Evolutionary conservation across 441 rosid genomes (phyloP), one percentile per base, ranked within the genome.

Genomic region (Croton laevigatus): DNA sequence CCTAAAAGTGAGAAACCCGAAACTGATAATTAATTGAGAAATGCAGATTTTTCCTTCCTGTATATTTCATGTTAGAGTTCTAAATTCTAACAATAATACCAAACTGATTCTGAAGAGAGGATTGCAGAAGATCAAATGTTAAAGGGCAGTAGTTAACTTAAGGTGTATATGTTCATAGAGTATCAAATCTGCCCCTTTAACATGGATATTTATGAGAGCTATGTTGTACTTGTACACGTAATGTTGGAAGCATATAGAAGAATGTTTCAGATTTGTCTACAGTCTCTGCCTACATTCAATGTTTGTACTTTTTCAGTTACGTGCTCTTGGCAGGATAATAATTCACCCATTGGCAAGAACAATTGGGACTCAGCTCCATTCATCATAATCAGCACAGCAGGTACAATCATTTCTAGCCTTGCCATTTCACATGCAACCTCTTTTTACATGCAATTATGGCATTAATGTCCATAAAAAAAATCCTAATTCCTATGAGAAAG

Each of bases 1-100:
- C 46, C 71, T 48, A 52, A 55, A 69, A 52, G 42, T 59, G 70
- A 74, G 37, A 27, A 59, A 69, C 27, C 62, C 48, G 60, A 65
- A 49, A 61, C 45, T 67, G 38, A 59, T 17, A 70, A 72, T 52
- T 61, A 49, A 71, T 11, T 53, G 7, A 58, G 52, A 51, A 44
- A 6, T 34, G 44, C 22, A 59, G 59, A 53, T 54, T 32, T n/a
- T 68, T 53, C 49, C 49, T 36, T 34, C 45, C 40, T 73, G 64
- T 75, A 71, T 49, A 27, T 59, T 65, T 49, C 17, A 52, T 40
- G 36, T 42, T 38, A 51, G 32, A 12, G 20, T 46, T 49, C 59
- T 40, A 8, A 40, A 40, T 7, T 9, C 44, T 6, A 40, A 40
- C 8, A 40, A 40, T 32, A 64, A 11, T 23, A 23, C 32, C 42